Evolutionary conservation across 352 stramenopile genomes (phyloP).

Genomic region (Globisporangium nodosum): DNA sequence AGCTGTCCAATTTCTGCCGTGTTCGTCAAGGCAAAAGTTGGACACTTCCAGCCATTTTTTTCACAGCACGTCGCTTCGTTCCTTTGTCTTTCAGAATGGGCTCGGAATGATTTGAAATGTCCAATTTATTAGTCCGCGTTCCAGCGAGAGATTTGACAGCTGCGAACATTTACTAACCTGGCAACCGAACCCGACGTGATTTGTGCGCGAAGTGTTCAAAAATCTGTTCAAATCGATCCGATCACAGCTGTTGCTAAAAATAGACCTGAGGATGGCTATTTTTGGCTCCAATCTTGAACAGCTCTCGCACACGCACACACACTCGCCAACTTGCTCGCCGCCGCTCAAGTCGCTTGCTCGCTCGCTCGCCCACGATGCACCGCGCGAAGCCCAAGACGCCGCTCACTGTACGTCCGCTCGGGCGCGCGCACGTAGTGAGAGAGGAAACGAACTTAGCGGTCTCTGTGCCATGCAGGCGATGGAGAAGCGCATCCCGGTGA

Average conservation of each 20-base stretch:
- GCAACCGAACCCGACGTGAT: no score
- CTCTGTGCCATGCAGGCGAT: constrained; percentile 32
- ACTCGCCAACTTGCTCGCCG: background rate
- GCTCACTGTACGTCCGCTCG: constrained; percentile 29
- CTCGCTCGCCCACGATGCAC: constrained; percentile 27
- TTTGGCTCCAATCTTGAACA: background rate
- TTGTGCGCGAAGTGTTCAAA: no score
- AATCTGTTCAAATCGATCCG: no score
- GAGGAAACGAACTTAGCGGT: background rate
- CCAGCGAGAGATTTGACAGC: no score
- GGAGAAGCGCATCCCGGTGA: constrained; percentile 76
- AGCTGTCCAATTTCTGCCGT: no score
- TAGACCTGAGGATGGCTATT: background rate
- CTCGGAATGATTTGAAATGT: no score
- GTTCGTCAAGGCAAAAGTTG: no score
- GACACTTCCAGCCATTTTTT: no score
- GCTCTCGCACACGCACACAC: background rate
- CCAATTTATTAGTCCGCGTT: no score
- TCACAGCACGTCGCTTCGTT: no score
- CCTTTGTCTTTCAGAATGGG: no score
- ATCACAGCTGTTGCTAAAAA: background rate
- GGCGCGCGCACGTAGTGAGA: background rate
- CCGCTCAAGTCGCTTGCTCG: background rate
- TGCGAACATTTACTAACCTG: no score
- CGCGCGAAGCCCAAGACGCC: constrained; percentile 63